phyloP scores from a whole-genome alignment of 1,284 basidiomycete genomes.

The Thelephora terrestris region DNA sequence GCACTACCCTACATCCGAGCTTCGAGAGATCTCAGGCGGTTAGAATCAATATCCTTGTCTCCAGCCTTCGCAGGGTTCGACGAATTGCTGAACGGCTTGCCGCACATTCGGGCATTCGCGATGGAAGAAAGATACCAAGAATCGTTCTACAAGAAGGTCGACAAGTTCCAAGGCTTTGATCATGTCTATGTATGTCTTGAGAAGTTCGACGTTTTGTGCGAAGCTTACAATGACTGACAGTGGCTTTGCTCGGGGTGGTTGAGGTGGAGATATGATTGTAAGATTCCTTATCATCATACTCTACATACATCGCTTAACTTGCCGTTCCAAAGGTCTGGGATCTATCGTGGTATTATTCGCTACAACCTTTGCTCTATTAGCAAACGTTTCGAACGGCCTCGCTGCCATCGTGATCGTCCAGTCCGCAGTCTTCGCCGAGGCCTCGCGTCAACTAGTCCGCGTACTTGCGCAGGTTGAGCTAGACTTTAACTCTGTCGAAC shows the following conservation, averaged over 20 bases:
- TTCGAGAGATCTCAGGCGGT: constrained; percentile 60
- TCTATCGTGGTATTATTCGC: constrained; percentile 68
- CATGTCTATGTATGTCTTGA: constrained; percentile 48
- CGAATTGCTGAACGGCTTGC: constrained; percentile 67
- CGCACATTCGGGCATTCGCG: constrained; percentile 74
- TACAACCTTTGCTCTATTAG: constrained; percentile 62
- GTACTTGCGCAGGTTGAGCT: constrained; percentile 60
- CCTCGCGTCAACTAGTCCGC: constrained; percentile 57
- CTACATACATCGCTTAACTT: not conserved
- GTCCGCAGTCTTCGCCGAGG: constrained; percentile 60
- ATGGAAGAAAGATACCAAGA: constrained; percentile 73
- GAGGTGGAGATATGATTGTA: constrained; percentile 65
- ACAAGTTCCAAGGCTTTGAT: constrained; percentile 66
- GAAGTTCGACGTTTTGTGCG: not conserved
- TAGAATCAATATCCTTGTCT: constrained; percentile 61
- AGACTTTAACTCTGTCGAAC: constrained; percentile 75
- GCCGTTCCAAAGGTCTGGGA: constrained; percentile 43
- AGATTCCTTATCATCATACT: constrained; percentile 14
- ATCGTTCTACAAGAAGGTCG: constrained; percentile 63
- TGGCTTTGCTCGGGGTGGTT: constrained; percentile 63
- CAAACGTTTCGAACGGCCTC: constrained; percentile 56
- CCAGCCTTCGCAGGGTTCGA: constrained; percentile 70
- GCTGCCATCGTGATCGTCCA: constrained; percentile 77
- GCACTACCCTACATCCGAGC: constrained; percentile 61
- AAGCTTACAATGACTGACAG: constrained; percentile 21